Evolutionary conservation across 2,329 filamentous ascomycete species (phyloP).

Genomic region (Ceratocystis papillata): DNA sequence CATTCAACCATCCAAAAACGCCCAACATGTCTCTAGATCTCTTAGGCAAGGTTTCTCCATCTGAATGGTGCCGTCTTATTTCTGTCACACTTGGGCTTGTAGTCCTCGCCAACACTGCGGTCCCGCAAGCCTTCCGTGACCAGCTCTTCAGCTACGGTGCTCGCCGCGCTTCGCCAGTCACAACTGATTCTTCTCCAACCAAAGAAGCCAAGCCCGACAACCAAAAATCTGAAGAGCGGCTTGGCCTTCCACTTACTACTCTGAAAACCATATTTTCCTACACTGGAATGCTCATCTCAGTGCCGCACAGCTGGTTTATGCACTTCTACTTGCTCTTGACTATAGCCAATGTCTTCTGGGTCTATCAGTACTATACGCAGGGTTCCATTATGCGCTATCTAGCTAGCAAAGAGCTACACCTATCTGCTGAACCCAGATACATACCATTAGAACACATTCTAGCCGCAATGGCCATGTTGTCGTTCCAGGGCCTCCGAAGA

Average conservation of each 20-base stretch:
- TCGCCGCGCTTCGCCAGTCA: constrained; percentile 42
- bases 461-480: constrained; percentile 61
- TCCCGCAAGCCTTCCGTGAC: constrained; percentile 32
- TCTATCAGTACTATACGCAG: constrained; percentile 45
- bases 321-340: constrained; percentile 76
- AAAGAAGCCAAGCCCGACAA: not conserved
- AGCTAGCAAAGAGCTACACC: constrained; percentile 32
- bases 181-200: constrained; percentile 19
- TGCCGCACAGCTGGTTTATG: constrained; percentile 81
- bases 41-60: constrained; percentile 22
- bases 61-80: constrained; percentile 23
- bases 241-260: not conserved
- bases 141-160: constrained; percentile 36
- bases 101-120: constrained; percentile 18
- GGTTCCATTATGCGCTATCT: constrained; percentile 45
- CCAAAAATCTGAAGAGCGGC: not conserved
- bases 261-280: constrained; percentile 20
- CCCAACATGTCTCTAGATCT: not conserved
- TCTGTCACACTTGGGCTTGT: constrained; percentile 19
- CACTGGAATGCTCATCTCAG: constrained; percentile 38
- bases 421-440: constrained; percentile 28
- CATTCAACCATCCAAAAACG: too few relatives aligned
- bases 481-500: constrained; percentile 62
- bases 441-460: constrained; percentile 53
- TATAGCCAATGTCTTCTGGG: constrained; percentile 63